Base-by-base conservation (phyloP, 2,329 filamentous ascomycete species). In the Ascochyta rabiei region DNA sequence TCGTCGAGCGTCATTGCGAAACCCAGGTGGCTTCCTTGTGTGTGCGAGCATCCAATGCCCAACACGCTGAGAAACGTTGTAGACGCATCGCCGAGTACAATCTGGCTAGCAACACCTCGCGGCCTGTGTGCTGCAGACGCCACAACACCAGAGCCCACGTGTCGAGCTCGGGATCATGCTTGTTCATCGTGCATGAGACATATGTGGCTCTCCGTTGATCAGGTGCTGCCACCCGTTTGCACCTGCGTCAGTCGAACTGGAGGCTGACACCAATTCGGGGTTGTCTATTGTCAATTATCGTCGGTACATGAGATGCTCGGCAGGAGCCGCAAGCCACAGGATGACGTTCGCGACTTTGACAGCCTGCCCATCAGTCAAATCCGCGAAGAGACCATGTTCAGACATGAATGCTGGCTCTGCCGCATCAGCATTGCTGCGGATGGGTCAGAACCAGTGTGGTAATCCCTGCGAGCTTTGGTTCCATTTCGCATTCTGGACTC, bases 1-100 rank as follows among this genome's bases (percentile, higher is more conserved):
- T 60, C 56, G 57, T 57, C 56, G 41, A 49, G 50, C 53, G 56
- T 53, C 53, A 49, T 38, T 47, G 39, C 48, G 52, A 46, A 50
- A 55, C 52, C 19, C 41, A 30, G 19, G 37, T 50, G 52, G 52
- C 52, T 49, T 49, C 24, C 24, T 21, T 42, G 40, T 26, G 41
- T 33, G 40, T 38, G 31, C n/a, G 24, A 31, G 34, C 15, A 21
- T 10, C 46, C 40, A 46, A 47, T 50, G 18, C 31, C 30, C 40
- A 23, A 26, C 24, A n/a, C 18, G n/a, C 19, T 15, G 16, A 31
- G 21, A 18, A 10, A 39, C 30, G 18, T 35, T 26, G 21, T 41
- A 26, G 19, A 30, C 15, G 24, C 21, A 26, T 48, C 28, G 45
- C 31, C 24, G 30, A 31, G 45, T 21, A 15, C 26, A 13, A 30